These are phyloP conservation scores for Pseudogymnoascus destructans DNA, from an alignment of 2,329 filamentous ascomycete genomes.

Conservation along the genomic window DNA sequence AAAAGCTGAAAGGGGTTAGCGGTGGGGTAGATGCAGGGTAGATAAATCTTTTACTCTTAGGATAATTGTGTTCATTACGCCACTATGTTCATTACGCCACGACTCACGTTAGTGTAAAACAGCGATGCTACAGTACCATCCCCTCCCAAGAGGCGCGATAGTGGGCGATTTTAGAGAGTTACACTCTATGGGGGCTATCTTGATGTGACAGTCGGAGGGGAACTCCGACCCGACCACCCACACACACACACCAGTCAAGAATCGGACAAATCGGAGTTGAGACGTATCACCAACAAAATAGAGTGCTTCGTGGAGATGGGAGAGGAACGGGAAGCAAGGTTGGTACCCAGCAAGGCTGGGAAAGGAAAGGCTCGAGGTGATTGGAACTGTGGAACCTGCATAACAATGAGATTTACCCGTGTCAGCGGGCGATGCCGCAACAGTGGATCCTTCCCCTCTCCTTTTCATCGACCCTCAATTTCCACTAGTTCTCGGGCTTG, in stretches of 20 bases:
- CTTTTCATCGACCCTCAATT: background rate
- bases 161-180: background rate
- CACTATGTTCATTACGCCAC: too few relatives aligned
- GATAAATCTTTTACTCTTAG: too few relatives aligned
- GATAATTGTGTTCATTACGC: too few relatives aligned
- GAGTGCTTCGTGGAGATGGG: background rate
- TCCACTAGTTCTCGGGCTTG: background rate
- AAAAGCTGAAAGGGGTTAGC: too few relatives aligned
- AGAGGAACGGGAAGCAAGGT: background rate
- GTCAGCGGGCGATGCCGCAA: slow-evolving; percentile 1
- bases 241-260: background rate
- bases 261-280: background rate
- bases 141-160: background rate
- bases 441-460: background rate
- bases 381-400: slow-evolving; percentile 7
- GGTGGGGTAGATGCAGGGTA: too few relatives aligned
- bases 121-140: background rate
- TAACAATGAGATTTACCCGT: background rate
- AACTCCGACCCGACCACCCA: background rate
- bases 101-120: slow-evolving; percentile 4
- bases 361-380: slow-evolving; percentile 1
- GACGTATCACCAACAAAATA: slow-evolving; percentile 6
- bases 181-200: background rate
- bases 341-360: background rate
- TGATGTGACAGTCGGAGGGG: background rate